These are phyloP conservation scores for Phaeophleospora eucalypticola DNA, from an alignment of 2,329 filamentous ascomycete genomes.

Conservation along the genomic window DNA sequence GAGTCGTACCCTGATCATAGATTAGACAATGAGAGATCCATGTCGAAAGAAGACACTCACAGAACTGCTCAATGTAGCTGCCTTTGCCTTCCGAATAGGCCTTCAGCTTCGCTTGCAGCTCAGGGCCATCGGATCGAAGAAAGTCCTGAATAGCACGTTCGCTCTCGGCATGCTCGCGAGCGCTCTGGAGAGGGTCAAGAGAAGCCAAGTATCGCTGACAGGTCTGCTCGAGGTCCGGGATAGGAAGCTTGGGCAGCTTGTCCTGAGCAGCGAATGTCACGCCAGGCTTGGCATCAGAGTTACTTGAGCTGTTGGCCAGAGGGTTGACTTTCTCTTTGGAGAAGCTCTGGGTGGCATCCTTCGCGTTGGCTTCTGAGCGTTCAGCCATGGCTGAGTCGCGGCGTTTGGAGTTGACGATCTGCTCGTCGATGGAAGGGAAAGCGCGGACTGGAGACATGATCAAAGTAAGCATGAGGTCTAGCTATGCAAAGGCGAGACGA, in stretches of 20 bases:
- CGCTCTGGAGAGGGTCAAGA: constrained; percentile 73
- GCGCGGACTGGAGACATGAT: constrained; percentile 54
- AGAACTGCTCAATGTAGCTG: constrained; percentile 98
- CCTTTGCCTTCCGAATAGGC: constrained; percentile 85
- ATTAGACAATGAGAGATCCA: constrained; percentile 1
- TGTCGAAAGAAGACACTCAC: constrained; percentile 52
- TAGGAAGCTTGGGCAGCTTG: constrained; percentile 83
- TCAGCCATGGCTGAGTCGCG: constrained; percentile 38
- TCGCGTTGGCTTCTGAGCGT: constrained; percentile 49
- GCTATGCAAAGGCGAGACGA: constrained; percentile 70
- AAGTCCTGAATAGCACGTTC: constrained; percentile 78
- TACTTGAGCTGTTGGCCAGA: constrained; percentile 42
- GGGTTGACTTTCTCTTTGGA: constrained; percentile 47
- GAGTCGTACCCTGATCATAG: constrained; percentile 81
- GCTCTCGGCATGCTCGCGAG: constrained; percentile 79
- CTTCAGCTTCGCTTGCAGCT: constrained; percentile 83
- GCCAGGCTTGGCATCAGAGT: constrained; percentile 60
- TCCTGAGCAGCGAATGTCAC: constrained; percentile 90
- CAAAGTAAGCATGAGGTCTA: constrained; percentile 48
- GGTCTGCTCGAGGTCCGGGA: constrained; percentile 77
- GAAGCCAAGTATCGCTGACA: constrained; percentile 75
- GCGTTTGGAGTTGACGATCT: constrained; percentile 15
- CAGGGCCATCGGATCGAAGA: constrained; percentile 71
- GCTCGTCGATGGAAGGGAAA: constrained; percentile 28
- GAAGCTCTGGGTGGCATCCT: constrained; percentile 49